These are phyloP conservation scores for Parmelia sp. DNA, from an alignment of 495 filamentous ascomycete genomes.

Conservation along the genomic window DNA sequence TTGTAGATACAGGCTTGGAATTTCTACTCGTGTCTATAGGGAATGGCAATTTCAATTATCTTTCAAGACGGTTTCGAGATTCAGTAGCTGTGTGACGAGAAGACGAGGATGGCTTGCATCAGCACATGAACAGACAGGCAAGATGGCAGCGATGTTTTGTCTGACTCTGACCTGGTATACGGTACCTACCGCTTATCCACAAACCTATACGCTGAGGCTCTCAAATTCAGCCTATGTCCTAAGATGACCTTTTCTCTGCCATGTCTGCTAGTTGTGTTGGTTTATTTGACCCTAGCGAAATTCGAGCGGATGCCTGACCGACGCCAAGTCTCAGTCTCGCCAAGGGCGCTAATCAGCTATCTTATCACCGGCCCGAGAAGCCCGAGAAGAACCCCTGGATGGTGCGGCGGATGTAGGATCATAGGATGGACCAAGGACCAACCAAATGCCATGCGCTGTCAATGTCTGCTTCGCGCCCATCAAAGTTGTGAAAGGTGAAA, in stretches of 20 bases:
- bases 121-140: neutral
- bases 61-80: neutral
- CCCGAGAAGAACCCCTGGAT: neutral
- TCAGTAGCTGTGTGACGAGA: neutral
- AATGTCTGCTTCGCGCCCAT: constrained; percentile 1
- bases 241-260: neutral
- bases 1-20: too few species aligned
- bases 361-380: too few species aligned
- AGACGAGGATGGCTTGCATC: neutral
- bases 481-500: constrained; percentile 4
- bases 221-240: neutral
- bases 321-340: neutral
- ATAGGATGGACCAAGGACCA: neutral
- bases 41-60: neutral
- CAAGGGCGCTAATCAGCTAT: constrained; percentile 8
- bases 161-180: neutral
- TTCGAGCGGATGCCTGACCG: too few species aligned
- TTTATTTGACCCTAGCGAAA: too few species aligned
- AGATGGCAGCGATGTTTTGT: neutral
- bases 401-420: neutral
- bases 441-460: neutral
- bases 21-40: neutral
- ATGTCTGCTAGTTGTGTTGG: too few species aligned
- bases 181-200: neutral
- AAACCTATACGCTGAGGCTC: neutral